Conservation (phyloP, 352 stramenopile genomes). For the Detonula confervacea region DNA sequence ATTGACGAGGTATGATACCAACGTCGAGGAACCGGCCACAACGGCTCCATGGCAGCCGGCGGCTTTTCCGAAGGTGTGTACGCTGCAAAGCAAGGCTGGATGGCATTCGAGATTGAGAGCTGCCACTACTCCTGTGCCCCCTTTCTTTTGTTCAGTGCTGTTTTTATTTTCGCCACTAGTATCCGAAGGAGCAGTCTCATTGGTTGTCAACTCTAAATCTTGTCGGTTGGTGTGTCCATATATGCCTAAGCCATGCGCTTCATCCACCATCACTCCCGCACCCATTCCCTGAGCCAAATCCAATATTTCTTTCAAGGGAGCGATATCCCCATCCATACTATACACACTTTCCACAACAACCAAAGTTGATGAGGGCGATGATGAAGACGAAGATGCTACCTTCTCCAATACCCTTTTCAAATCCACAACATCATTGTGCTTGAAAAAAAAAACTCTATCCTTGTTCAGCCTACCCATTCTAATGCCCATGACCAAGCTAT, state of each 20-base stretch:
- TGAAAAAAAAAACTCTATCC: slow-evolving; percentile 81
- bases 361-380: slow-evolving; percentile 86
- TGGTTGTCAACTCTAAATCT: slow-evolving; percentile 14
- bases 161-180: neutral
- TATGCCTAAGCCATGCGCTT: slow-evolving; percentile 94
- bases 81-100: slow-evolving; percentile 87
- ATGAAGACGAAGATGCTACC: slow-evolving; percentile 35
- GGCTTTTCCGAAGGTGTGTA: slow-evolving; percentile 97
- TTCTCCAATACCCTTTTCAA: slow-evolving; percentile 85
- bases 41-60: slow-evolving; percentile 95
- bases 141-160: slow-evolving; percentile 9
- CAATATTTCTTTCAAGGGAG: slow-evolving; percentile 90
- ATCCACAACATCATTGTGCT: slow-evolving; percentile 91
- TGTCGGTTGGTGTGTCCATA: slow-evolving; percentile 82
- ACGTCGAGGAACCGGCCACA: slow-evolving; percentile 87
- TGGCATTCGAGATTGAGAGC: slow-evolving; percentile 88
- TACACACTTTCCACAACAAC: slow-evolving; percentile 98
- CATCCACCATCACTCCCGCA: slow-evolving; percentile 94
- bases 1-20: slow-evolving; percentile 96
- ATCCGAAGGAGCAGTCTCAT: neutral
- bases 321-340: slow-evolving; percentile 97
- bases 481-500: slow-evolving; percentile 94
- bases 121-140: slow-evolving; percentile 84
- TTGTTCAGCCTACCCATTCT: slow-evolving; percentile 85
- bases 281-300: slow-evolving; percentile 85